Base-by-base conservation (phyloP, 345 rosid genomes). In the Kandelia obovata region DNA sequence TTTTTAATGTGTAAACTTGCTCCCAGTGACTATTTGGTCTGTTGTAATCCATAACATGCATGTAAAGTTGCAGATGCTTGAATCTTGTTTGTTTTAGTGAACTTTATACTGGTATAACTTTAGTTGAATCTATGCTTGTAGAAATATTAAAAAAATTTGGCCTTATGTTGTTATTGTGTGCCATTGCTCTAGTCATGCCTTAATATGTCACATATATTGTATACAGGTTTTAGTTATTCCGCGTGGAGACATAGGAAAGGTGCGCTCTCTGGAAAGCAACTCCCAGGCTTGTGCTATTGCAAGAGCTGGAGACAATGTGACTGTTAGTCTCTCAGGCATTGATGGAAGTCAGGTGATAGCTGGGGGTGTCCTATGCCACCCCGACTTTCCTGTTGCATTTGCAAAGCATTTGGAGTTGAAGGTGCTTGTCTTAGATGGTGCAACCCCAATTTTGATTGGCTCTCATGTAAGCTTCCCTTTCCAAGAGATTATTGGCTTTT, bases 301-400 rank as follows among this genome's bases (percentile, higher is more conserved):
- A 28, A 89, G 97, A 84, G 94, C 97, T 46, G 99, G 98, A 66
- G 99, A 96, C 80, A 89, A 82, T 51, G 90, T 88, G 59, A 80
- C 85, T 27, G 82, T 87, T 60, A 79, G 77, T 79, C 87, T 96
- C 73, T 86, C 74, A 62, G 97, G 98, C 61, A 71, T 96, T 25
- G 98, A 92, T 63, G 88, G 74, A 43, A 84, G 70, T 73, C 67
- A 77, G 71, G 89, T 87, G 53, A 84, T 89, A 76, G 83, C 98
- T 68, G 98, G 99, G 31, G 99, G 88, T 65, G 96, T 89, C 13
- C 74, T 92, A 60, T 92, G 98, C 71, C 99, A 96, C 80, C 97
- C 97, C 16, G 95, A 86, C 80, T 92, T 76, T 66, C 97, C 96
- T 4, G 88, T 90, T 71, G 69, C 92, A 23, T 78, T 85, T 64